A percentile compares a stretch with the other conserved stretches of the same genome.
These are phyloP conservation scores for Venturiaceae sp. DNA, from an alignment of 2,329 filamentous ascomycete genomes.

Conservation along the genomic window DNA sequence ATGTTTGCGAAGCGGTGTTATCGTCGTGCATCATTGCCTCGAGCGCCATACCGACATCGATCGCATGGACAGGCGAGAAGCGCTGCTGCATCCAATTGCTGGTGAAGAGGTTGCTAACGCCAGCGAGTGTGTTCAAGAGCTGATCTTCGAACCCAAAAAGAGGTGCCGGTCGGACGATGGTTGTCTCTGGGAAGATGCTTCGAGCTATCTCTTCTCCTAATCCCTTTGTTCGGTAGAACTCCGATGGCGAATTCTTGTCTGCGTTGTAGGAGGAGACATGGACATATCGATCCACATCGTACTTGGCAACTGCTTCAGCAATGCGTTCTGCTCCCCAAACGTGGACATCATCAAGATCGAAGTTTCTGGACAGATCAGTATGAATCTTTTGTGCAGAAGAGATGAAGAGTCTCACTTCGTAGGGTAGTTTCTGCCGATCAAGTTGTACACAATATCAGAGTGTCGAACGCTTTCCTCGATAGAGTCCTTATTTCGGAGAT, in stretches of 20 bases:
- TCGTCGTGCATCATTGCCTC: slow-evolving; percentile 90
- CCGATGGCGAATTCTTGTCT: slow-evolving; percentile 65
- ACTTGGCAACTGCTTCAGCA: slow-evolving; percentile 88
- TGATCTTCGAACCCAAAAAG: slow-evolving; percentile 94
- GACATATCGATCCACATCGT: slow-evolving; percentile 93
- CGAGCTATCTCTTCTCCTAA: slow-evolving; percentile 71
- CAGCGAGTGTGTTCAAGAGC: slow-evolving; percentile 76
- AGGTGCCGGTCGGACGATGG: slow-evolving; percentile 86
- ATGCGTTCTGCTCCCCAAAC: slow-evolving; percentile 89
- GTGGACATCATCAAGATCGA: slow-evolving; percentile 83
- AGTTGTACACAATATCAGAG: slow-evolving; percentile 95
- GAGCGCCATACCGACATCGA: slow-evolving; percentile 82
- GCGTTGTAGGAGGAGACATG: slow-evolving; percentile 96
- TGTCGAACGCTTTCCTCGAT: slow-evolving; percentile 96
- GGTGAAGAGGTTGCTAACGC: slow-evolving; percentile 71
- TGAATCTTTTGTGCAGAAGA: background rate
- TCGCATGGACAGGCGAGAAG: slow-evolving; percentile 84
- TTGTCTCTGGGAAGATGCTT: slow-evolving; percentile 90
- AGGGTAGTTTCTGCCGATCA: slow-evolving; percentile 87
- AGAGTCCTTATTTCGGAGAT: slow-evolving; percentile 85
- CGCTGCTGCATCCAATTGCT: slow-evolving; percentile 89
- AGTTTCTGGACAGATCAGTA: slow-evolving; percentile 57
- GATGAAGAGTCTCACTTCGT: slow-evolving; percentile 64
- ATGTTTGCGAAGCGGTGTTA: slow-evolving; percentile 80
- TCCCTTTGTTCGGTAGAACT: slow-evolving; percentile 92